Conservation (phyloP, 805 yeast genomes). For the Lachancea sp. region DNA sequence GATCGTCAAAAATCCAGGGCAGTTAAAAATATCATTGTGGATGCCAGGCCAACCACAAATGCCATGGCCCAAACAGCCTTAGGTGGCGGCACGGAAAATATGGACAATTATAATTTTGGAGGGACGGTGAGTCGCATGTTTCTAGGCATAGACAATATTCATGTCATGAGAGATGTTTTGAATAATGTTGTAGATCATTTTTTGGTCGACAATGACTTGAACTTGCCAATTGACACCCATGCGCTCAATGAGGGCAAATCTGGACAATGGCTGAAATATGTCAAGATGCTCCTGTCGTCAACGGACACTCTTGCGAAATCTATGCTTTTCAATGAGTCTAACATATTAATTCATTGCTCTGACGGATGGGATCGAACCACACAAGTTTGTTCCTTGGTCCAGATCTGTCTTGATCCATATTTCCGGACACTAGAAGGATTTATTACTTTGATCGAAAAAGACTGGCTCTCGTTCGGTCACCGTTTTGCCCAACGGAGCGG, state of each 20-base stretch:
- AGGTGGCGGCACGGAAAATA: conserved; percentile 96
- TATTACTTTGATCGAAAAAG: conserved; percentile 79
- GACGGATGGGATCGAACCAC: conserved; percentile 99
- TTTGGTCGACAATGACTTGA: conserved; percentile 62
- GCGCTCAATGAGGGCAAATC: conserved; percentile 43
- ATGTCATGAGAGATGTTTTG: conserved; percentile 85
- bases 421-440: conserved; percentile 86
- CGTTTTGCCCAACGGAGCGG: conserved; percentile 80
- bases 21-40: conserved; percentile 69
- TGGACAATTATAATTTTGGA: conserved; percentile 71
- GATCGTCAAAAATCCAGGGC: conserved; percentile 22
- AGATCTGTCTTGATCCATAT: conserved; percentile 84
- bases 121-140: conserved; percentile 56
- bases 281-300: conserved; percentile 61
- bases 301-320: conserved; percentile 75
- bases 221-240: conserved; percentile 46
- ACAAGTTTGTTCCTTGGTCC: conserved; percentile 76
- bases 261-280: conserved; percentile 74
- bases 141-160: conserved; percentile 90
- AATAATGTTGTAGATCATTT: conserved; percentile 50
- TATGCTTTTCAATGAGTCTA: conserved; percentile 75
- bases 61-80: conserved; percentile 95
- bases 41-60: conserved; percentile 87
- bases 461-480: conserved; percentile 94
- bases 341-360: conserved; percentile 85